Evolutionary conservation across 345 rosid species (phyloP).

Genomic region (Noccaea caerulescens): DNA sequence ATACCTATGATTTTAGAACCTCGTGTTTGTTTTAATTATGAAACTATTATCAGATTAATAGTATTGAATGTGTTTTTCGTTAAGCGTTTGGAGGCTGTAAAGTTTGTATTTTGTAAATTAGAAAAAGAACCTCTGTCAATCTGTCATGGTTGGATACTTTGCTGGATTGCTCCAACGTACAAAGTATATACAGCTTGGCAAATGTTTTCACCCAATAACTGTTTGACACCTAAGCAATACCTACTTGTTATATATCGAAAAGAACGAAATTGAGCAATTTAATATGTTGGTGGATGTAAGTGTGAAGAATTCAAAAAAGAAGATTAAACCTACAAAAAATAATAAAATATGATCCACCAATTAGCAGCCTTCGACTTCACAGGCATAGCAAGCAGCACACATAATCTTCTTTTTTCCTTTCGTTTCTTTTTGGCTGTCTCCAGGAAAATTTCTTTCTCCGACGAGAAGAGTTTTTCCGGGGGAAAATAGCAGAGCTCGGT

Average conservation of each 20-base stretch:
- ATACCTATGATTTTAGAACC: slow-evolving; percentile 3
- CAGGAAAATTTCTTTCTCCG: slow-evolving; percentile 22
- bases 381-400: slow-evolving; percentile 2
- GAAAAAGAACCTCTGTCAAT: too few species aligned
- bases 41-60: slow-evolving; percentile 1
- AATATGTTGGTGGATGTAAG: slow-evolving; percentile 11
- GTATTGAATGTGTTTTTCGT: not conserved
- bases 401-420: not conserved
- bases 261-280: not conserved
- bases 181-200: not conserved
- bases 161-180: not conserved
- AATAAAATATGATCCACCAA: slow-evolving; percentile 33
- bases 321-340: not conserved
- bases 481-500: slow-evolving; percentile 8
- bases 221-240: slow-evolving; percentile 9
- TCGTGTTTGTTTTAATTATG: slow-evolving; percentile 4
- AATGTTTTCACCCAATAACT: not conserved
- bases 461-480: slow-evolving; percentile 31
- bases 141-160: not conserved
- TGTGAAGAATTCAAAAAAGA: not conserved
- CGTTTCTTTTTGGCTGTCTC: slow-evolving; percentile 9
- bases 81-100: not conserved
- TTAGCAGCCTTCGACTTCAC: slow-evolving; percentile 8
- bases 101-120: not conserved
- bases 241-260: not conserved